Evolutionary conservation across 225 moss, liverwort and hornwort genomes (phyloP), one percentile per base, ranked within the genome.

Genomic region (Polytrichum formosum): DNA sequence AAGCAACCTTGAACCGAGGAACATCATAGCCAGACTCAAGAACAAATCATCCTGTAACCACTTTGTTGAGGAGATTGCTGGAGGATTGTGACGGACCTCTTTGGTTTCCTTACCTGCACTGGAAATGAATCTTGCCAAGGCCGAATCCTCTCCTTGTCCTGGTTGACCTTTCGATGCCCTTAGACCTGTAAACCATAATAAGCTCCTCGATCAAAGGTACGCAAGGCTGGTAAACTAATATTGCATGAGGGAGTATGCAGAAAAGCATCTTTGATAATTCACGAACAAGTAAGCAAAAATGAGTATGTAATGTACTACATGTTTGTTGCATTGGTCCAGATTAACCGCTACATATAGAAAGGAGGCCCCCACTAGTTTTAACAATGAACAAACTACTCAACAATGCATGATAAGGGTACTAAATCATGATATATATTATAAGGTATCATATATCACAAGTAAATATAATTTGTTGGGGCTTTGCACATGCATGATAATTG

Each of bases 41-140:
- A 84, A 87, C 76, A 82, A 81, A 23, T 87, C 87, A 79, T 84
- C 87, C 77, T 84, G 87, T 66, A 87, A 73, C 87, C 87, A 87
- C 75, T 87, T 87, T 70, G 81, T 81, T 30, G 87, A 84, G 8
- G 81, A 87, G 53, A 87, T 87, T 67, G 87, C 84, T 84, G 84
- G 84, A 30, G 84, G 84, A 73, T 84, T 84, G 26, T 84, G 81
- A 58, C 81, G 84, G 35, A 79, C 84, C 56, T 84, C 87, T 73
- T 84, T 87, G 73, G 74, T 74, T 67, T 81, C 83, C 26, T 79
- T 73, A 65, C 79, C 84, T 27, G 84, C 84, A 77, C 75, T 75
- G n/a, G 79, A 87, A 53, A 87, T 84, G 79, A 84, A 71, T 65
- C 70, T 82, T 54, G 87, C 87, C 54, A 87, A 87, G 27, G 84